Evolutionary conservation across 2,329 filamentous ascomycete species (phyloP).

Genomic region (Dothideomycetes sp.): DNA sequence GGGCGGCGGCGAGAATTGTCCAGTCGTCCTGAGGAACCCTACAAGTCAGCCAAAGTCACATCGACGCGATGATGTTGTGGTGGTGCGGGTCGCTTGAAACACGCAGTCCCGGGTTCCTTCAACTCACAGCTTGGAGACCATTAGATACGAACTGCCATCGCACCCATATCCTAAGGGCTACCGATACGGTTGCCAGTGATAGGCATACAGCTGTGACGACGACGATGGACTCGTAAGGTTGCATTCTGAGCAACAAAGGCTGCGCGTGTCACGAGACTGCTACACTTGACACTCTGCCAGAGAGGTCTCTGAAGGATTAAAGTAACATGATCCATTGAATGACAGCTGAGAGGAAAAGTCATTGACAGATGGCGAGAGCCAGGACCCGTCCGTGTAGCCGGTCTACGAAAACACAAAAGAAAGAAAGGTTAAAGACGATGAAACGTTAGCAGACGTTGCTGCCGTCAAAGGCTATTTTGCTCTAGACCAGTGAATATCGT

Average conservation of each 20-base stretch:
- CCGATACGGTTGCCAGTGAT: background rate
- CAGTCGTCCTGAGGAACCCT: background rate
- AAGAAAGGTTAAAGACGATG: background rate
- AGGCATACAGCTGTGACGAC: background rate
- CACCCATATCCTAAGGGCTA: constrained; percentile 1
- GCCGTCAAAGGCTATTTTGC: background rate
- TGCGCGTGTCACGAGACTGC: background rate
- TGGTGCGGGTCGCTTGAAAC: background rate
- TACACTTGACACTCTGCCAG: constrained; percentile 3
- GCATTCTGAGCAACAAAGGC: background rate
- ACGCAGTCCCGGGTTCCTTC: too few relatives aligned
- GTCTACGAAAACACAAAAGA: background rate
- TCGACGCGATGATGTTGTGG: too few relatives aligned
- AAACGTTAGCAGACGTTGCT: constrained; percentile 4
- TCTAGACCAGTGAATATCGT: background rate
- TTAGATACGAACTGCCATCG: background rate
- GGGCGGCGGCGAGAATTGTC: background rate
- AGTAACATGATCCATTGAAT: background rate
- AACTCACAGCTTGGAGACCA: constrained; percentile 5
- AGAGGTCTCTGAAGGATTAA: background rate
- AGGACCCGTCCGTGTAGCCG: background rate
- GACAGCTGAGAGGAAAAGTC: background rate
- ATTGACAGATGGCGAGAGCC: background rate
- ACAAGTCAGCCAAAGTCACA: too few relatives aligned
- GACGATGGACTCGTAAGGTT: background rate